Base-by-base conservation (phyloP, 2,329 filamentous ascomycete genomes). In the Aphanocladium album region DNA sequence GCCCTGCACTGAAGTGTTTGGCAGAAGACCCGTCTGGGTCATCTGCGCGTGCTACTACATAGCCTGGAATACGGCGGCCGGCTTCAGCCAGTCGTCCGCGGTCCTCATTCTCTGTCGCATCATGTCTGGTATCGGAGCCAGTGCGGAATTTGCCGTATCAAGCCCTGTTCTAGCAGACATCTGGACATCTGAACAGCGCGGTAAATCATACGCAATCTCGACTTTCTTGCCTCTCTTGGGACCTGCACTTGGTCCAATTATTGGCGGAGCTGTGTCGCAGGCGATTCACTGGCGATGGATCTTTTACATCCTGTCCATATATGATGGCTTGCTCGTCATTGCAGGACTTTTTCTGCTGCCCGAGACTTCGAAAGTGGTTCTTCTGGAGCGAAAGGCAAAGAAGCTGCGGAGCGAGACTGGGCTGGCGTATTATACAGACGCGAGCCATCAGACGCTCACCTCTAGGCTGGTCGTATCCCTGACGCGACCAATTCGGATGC, bases 201-300 rank as follows among this genome's bases (percentile, higher is more conserved):
- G 74, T 47, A 73, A 70, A 45, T 73, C 74, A 0, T 65, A 72
- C 2, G 72, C 73, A 21, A 69, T 76, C 37, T 70, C 72, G 17
- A 64, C 55, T 1, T 57, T 68, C 6, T 14, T 68, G 5, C 67
- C 67, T 5, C 66, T 65, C 37, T 78, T 90, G 0, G 88, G 87
- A 0, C 87, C 87, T 0, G 86, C 87, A 0, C 74, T 89, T 1
- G 88, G 88, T 0, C 88, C 88, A 1, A 85, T 90, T 8, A 79
- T 85, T 0, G 87, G 87, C 21, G 87, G 86, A 0, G 84, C 86
- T 66, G 85, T 89, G 23, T 77, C 85, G 0, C 74, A 89, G 66
- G 76, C 81, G 63, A 81, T 83, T 2, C 80, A 79, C 5, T 90
- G 88, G 88, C 80, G 83, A 33, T 91, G 87, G 88, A 81, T 85